Conservation (phyloP, 75 land plant species). For the Pseudotsuga menziesii region DNA sequence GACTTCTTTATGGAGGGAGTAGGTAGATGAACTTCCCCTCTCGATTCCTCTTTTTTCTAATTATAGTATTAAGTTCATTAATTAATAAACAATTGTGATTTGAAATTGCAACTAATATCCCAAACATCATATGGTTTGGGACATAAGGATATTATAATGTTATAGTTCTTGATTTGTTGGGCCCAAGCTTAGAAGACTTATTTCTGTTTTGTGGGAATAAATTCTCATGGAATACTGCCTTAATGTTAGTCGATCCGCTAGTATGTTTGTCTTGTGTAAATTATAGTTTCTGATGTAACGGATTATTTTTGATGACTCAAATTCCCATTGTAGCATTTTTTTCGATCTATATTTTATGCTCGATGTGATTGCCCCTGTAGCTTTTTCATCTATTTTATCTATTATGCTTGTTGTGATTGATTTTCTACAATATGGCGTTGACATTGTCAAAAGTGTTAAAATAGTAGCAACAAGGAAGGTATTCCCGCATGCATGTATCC, state of each 20-base stretch:
- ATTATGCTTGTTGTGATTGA: too few species aligned
- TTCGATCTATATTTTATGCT: neutral
- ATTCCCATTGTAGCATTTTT: neutral
- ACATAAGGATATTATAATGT: slow-evolving; percentile 76
- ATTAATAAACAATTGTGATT: too few species aligned
- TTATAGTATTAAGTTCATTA: neutral
- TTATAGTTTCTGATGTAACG: too few species aligned
- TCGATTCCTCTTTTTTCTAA: neutral
- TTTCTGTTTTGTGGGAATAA: slow-evolving; percentile 84
- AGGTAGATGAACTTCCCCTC: slow-evolving; percentile 17
- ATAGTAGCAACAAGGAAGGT: too few species aligned
- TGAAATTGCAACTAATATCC: slow-evolving; percentile 37
- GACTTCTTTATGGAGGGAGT: slow-evolving; percentile 83
- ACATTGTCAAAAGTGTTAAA: too few species aligned
- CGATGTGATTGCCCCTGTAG: neutral
- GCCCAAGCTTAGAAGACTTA: slow-evolving; percentile 90
- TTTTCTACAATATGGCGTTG: too few species aligned
- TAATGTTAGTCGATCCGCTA: slow-evolving; percentile 96
- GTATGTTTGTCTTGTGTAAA: slow-evolving; percentile 23
- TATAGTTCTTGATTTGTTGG: slow-evolving; percentile 84
- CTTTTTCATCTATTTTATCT: neutral
- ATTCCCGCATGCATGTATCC: too few species aligned
- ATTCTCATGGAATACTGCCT: slow-evolving; percentile 83
- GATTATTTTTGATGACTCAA: neutral
- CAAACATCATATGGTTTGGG: slow-evolving; percentile 82